Evolutionary conservation across 306 rosid species (phyloP).

Genomic region (Luffa aegyptiaca): DNA sequence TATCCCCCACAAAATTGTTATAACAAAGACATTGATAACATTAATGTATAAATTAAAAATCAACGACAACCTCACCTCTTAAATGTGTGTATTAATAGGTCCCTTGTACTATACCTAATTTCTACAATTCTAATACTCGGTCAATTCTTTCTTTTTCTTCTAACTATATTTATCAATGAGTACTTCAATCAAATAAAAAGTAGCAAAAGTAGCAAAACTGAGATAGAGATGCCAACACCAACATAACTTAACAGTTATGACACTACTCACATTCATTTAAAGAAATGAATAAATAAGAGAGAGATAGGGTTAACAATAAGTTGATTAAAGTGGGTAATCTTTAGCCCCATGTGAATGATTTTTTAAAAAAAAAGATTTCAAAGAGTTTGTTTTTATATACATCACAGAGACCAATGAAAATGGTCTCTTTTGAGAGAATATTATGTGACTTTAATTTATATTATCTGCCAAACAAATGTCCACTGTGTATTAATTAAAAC

Average conservation of each 20-base stretch:
- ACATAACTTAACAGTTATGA: no score
- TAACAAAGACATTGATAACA: not conserved
- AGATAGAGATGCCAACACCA: no score
- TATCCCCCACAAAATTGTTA: not conserved
- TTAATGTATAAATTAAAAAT: not conserved
- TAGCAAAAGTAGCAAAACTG: no score
- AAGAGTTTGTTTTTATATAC: not conserved
- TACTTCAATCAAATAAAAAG: not conserved
- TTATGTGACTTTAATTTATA: not conserved
- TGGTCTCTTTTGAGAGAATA: not conserved
- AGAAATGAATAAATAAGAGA: no score
- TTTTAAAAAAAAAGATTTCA: not conserved
- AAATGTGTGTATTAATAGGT: not conserved
- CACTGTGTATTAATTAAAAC: not conserved
- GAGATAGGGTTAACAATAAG: no score
- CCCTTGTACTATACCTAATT: not conserved
- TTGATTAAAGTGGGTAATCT: not conserved
- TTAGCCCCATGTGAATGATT: not conserved
- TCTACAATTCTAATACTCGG: no score
- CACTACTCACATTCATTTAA: no score
- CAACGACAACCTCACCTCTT: not conserved
- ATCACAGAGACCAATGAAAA: not conserved
- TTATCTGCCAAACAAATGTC: not conserved
- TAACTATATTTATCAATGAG: not conserved
- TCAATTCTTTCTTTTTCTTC: not conserved